A percentile compares a stretch with the other conserved stretches of the same genome.
phyloP scores from a whole-genome alignment of 805 yeast species.

The Candida schatavii region DNA sequence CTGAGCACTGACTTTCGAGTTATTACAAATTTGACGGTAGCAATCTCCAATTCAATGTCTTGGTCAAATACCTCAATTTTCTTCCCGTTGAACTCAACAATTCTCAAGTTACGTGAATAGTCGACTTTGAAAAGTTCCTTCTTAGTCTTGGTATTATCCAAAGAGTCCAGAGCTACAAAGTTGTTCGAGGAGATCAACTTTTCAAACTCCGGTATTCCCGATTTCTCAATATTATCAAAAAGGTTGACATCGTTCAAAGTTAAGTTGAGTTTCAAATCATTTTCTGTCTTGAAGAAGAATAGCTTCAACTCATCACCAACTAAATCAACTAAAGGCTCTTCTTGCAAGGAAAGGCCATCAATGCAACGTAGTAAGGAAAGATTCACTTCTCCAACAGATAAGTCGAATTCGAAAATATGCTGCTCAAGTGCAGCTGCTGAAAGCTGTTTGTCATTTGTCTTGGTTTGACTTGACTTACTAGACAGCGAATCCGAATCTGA shows the following conservation, averaged over 20 bases:
- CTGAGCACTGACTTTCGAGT: slow-evolving; percentile 78
- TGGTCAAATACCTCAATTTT: slow-evolving; percentile 75
- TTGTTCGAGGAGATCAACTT: slow-evolving; percentile 66
- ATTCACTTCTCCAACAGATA: slow-evolving; percentile 63
- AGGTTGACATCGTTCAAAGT: slow-evolving; percentile 62
- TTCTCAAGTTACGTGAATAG: slow-evolving; percentile 57
- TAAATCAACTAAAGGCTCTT: slow-evolving; percentile 70
- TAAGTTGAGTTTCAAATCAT: slow-evolving; percentile 64
- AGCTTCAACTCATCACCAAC: slow-evolving; percentile 64
- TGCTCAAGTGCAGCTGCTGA: slow-evolving; percentile 40
- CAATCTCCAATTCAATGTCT: slow-evolving; percentile 65
- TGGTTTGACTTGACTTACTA: slow-evolving; percentile 2
- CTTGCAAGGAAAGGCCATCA: slow-evolving; percentile 54
- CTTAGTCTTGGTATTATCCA: slow-evolving; percentile 14
- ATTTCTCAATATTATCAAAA: slow-evolving; percentile 69
- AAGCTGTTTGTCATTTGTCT: background rate
- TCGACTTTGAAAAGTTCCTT: slow-evolving; percentile 55
- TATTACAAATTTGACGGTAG: slow-evolving; percentile 72
- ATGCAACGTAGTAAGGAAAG: slow-evolving; percentile 67
- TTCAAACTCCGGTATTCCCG: slow-evolving; percentile 61
- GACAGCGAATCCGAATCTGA: background rate
- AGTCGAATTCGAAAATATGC: slow-evolving; percentile 66
- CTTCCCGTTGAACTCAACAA: slow-evolving; percentile 50
- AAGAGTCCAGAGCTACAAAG: slow-evolving; percentile 32
- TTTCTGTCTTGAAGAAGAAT: slow-evolving; percentile 55